phyloP scores from a whole-genome alignment of 106 monocot species.

The Dendrobium officinale region DNA sequence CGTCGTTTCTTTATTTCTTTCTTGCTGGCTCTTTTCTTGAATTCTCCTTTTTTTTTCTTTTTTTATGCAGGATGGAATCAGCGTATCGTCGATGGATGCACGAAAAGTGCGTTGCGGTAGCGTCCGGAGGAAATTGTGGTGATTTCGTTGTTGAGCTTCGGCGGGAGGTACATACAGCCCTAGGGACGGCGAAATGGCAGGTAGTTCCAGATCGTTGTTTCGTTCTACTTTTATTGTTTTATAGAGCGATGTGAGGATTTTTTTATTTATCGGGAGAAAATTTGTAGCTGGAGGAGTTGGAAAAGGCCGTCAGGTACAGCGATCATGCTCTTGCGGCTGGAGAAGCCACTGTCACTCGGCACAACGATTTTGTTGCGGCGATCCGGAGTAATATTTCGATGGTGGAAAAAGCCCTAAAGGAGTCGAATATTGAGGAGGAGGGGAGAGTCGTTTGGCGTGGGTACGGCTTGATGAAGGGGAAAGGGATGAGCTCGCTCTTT shows the following conservation, averaged over 20 bases:
- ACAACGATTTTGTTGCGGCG: slow-evolving; percentile 44
- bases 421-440: slow-evolving; percentile 14
- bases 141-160: slow-evolving; percentile 18
- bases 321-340: slow-evolving; percentile 29
- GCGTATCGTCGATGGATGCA: slow-evolving; percentile 49
- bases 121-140: not conserved
- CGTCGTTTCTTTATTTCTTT: not conserved
- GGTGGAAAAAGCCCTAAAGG: slow-evolving; percentile 40
- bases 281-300: slow-evolving; percentile 58
- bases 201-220: slow-evolving; percentile 13
- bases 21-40: not conserved
- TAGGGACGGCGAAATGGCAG: slow-evolving; percentile 83
- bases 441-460: slow-evolving; percentile 25
- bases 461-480: slow-evolving; percentile 37
- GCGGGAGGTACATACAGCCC: slow-evolving; percentile 47
- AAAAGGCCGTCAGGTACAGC: slow-evolving; percentile 26
- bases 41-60: not conserved
- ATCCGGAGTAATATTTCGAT: slow-evolving; percentile 31
- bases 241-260: not conserved
- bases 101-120: slow-evolving; percentile 13
- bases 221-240: not conserved
- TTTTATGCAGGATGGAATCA: slow-evolving; percentile 50
- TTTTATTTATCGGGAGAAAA: not conserved
- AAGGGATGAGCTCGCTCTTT: slow-evolving; percentile 44
- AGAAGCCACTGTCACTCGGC: slow-evolving; percentile 43